phyloP scores from a whole-genome alignment of 2,329 filamentous ascomycete genomes.

The Penicillium corylophilum region DNA sequence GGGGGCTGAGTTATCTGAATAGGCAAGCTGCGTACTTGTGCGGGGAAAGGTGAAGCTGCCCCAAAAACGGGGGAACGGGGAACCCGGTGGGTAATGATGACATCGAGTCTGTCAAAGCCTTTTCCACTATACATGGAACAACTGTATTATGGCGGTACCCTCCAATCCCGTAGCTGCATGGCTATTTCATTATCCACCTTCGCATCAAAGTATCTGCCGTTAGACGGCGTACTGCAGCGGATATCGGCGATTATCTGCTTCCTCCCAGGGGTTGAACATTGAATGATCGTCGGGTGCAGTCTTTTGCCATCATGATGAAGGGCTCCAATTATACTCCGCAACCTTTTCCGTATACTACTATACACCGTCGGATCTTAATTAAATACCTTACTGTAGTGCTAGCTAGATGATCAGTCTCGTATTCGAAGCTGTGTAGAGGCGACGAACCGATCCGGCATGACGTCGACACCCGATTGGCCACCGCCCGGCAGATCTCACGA shows the following conservation, averaged over 20 bases:
- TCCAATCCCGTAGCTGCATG: not conserved
- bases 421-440: not conserved
- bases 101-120: not conserved
- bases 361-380: not conserved
- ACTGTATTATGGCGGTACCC: not conserved
- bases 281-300: not conserved
- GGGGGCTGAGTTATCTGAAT: not conserved
- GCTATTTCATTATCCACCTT: not conserved
- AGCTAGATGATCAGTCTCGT: not conserved
- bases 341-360: not conserved
- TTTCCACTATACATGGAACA: not conserved
- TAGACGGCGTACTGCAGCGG: not conserved
- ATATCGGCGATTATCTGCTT: not conserved
- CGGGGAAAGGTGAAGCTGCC: constrained; percentile 12
- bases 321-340: not conserved
- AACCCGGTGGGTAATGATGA: not conserved
- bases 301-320: not conserved
- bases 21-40: constrained; percentile 7
- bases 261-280: not conserved
- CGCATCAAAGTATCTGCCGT: not conserved
- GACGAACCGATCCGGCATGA: constrained; percentile 11
- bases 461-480: constrained; percentile 11
- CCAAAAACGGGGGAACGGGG: not conserved
- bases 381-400: no score
- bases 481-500: constrained; percentile 17